Evolutionary conservation across 106 monocot species (phyloP), one percentile per base, ranked within the genome.

Genomic region (Platanthera guangdongensis): DNA sequence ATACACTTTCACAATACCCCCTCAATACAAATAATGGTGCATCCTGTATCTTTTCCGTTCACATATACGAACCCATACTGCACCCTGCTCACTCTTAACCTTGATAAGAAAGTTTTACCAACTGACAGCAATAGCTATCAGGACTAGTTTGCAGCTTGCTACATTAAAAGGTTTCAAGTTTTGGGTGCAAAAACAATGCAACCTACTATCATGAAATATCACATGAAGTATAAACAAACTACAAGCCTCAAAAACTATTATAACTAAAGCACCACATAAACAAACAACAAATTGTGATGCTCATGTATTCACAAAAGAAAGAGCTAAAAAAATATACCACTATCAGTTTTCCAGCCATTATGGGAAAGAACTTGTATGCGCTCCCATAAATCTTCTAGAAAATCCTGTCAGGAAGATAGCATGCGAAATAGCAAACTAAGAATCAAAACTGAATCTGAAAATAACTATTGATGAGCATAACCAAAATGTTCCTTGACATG

Each of bases 371-470:
- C 53, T 75, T 93, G 89, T 75, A 94, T 84, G 8, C 84, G 84
- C 67, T 91, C 89, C 93, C 93, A 97, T 53, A 97, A 65, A 79
- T 97, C 96, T 85, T 97, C 96, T 9, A 97, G 72, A 76, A 89
- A 91, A 79, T 97, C 96, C 96, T 96, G 83, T 47, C 9, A 51
- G 71, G 0, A 70, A 47, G 47, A 47, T 1, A 12, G 70, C 30
- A 9, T 65, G 12, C 1, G 11, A 28, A 30, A 13, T 13, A 65
- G 65, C 16, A 65, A 11, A 47, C 47, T 70, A 70, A 70, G 9
- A 59, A 67, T 22, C 15, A 47, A 70, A 45, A 48, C 16, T 47
- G 45, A 45, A 70, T n/a, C 10, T 70, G 46, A 70, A 70, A 70
- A 47, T 1, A 70, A 15, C 5, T 48, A 70, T 70, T 4, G 47